Evolutionary conservation across 2,329 filamentous ascomycete species (phyloP).

Genomic region (Colletotrichum godetiae): DNA sequence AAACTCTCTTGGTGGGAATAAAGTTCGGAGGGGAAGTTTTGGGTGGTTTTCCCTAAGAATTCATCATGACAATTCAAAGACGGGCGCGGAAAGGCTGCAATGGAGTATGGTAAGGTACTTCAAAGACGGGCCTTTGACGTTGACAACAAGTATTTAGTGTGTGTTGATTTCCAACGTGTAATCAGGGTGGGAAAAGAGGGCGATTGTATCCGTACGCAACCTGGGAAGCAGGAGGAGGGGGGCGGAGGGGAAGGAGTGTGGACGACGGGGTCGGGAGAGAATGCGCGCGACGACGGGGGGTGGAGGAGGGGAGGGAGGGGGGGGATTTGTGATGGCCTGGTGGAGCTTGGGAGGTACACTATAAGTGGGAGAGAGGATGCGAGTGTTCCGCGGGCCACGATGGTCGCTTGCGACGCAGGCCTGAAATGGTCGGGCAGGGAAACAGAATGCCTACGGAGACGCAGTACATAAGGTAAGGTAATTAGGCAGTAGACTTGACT

Average conservation of each 20-base stretch:
- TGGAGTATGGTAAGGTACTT: neutral
- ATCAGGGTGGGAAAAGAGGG: neutral
- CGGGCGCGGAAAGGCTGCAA: neutral
- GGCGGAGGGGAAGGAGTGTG: conserved; percentile 10
- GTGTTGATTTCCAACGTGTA: neutral
- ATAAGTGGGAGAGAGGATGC: conserved; percentile 17
- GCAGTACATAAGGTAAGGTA: no score
- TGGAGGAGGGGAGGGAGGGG: neutral
- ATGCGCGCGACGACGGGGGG: neutral
- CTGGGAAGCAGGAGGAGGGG: neutral
- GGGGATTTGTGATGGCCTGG: neutral
- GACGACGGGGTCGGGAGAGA: neutral
- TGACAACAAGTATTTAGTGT: neutral
- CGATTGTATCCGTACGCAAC: conserved; percentile 7
- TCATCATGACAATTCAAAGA: conserved; percentile 9
- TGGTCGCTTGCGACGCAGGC: conserved; percentile 12
- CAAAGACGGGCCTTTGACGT: neutral
- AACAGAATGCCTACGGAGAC: neutral
- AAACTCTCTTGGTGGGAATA: conserved; percentile 32
- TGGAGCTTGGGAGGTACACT: neutral
- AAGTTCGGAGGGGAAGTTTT: conserved; percentile 11
- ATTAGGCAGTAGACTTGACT: no score
- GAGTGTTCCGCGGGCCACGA: conserved; percentile 22
- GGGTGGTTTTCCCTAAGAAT: conserved; percentile 10
- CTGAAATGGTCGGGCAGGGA: neutral